These are phyloP conservation scores for Circinella umbellata DNA, from an alignment of 371 early-diverging fungal genomes.

Conservation along the genomic window DNA sequence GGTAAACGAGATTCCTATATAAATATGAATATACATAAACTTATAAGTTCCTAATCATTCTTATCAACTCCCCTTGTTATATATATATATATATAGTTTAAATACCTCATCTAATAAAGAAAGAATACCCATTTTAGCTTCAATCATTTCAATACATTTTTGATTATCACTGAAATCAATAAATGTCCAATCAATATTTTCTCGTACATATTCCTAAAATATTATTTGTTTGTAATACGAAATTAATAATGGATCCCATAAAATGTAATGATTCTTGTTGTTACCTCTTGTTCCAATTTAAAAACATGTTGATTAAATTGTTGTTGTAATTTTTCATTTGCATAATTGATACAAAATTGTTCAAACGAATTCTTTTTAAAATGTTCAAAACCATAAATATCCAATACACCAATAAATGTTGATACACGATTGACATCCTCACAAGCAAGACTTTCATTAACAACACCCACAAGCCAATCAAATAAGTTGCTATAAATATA, in stretches of 20 bases:
- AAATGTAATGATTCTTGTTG: too few species aligned
- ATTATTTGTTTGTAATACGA: background rate
- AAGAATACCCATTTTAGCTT: conserved; percentile 95
- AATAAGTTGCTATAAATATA: conserved; percentile 92
- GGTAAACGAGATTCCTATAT: conserved; percentile 86
- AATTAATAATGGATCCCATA: too few species aligned
- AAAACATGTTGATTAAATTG: conserved; percentile 80
- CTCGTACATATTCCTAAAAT: conserved; percentile 91
- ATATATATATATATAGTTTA: background rate
- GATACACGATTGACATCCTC: conserved; percentile 42
- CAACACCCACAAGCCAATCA: conserved; percentile 89
- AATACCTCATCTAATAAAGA: conserved; percentile 93
- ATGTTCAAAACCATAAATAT: conserved; percentile 98
- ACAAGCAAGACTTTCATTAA: conserved; percentile 78
- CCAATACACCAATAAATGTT: conserved; percentile 93
- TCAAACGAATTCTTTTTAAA: conserved; percentile 99
- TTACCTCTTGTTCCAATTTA: conserved; percentile 90
- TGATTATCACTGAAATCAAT: conserved; percentile 99
- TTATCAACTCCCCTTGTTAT: background rate
- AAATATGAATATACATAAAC: background rate
- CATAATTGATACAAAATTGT: conserved; percentile 99
- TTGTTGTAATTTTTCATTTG: conserved; percentile 98
- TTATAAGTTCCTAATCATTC: background rate
- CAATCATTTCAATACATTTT: conserved; percentile 99
- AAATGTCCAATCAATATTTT: conserved; percentile 90